Conservation (phyloP, 306 rosid species). For the Phaseolus lunatus region DNA sequence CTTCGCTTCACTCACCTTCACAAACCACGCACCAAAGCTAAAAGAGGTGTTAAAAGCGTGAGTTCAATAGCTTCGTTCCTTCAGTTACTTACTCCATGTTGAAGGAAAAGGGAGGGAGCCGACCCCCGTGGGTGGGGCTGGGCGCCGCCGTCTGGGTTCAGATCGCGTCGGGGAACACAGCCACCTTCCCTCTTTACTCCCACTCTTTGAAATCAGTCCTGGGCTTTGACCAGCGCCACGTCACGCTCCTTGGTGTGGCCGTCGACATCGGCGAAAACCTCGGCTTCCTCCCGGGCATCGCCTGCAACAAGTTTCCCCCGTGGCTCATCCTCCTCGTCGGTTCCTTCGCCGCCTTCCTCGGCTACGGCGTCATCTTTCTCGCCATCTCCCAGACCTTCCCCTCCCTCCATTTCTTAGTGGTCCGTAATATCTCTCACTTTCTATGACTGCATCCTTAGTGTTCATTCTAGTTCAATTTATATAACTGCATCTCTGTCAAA, state of each 20-base stretch:
- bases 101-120: slow-evolving; percentile 63
- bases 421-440: slow-evolving; percentile 10
- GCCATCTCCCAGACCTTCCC: slow-evolving; percentile 52
- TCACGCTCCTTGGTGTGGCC: slow-evolving; percentile 81
- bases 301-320: slow-evolving; percentile 78
- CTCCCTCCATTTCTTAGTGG: slow-evolving; percentile 69
- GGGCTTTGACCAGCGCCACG: slow-evolving; percentile 72
- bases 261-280: slow-evolving; percentile 82
- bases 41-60: too few species aligned
- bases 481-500: too few species aligned
- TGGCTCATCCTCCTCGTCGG: slow-evolving; percentile 70
- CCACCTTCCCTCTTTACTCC: slow-evolving; percentile 70
- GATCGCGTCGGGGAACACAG: slow-evolving; percentile 72
- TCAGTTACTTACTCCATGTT: slow-evolving; percentile 20
- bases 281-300: slow-evolving; percentile 75
- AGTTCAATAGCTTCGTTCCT: too few species aligned
- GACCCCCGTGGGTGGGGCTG: slow-evolving; percentile 88
- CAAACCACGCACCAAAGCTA: too few species aligned
- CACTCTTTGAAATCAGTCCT: slow-evolving; percentile 74
- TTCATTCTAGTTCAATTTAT: too few species aligned
- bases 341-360: slow-evolving; percentile 62
- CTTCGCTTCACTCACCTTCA: too few species aligned
- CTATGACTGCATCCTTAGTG: neutral
- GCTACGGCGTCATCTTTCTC: slow-evolving; percentile 73
- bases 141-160: slow-evolving; percentile 79